Evolutionary conservation across 805 yeast species (phyloP).

Genomic region (Lipomyces sp.): DNA sequence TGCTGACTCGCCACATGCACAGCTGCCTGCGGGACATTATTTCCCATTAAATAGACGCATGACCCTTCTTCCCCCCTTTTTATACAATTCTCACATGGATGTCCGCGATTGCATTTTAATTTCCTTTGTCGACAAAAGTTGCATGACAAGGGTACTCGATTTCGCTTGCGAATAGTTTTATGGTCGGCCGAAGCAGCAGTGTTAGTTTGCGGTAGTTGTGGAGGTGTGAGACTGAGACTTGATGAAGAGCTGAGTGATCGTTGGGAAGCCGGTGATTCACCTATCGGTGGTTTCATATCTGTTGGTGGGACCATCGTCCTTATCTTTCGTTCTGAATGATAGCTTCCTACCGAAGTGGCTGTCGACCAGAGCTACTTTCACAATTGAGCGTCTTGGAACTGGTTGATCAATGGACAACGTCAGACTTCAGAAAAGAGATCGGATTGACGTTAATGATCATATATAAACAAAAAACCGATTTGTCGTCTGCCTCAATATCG

Average conservation of each 20-base stretch:
- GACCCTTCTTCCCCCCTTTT: constrained; percentile 38
- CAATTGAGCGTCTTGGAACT: background rate
- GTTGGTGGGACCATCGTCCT: constrained; percentile 1
- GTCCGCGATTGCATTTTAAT: constrained; percentile 45
- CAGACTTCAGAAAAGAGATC: background rate
- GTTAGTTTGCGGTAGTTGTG: constrained; percentile 33
- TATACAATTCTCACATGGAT: constrained; percentile 45
- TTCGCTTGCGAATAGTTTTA: constrained; percentile 39
- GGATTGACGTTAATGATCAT: constrained; percentile 8
- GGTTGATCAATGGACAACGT: background rate
- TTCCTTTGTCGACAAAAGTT: constrained; percentile 45
- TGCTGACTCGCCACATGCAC: constrained; percentile 19
- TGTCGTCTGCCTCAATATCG: background rate
- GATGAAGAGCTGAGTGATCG: constrained; percentile 11
- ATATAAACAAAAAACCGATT: constrained; percentile 4
- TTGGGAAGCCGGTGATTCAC: constrained; percentile 7
- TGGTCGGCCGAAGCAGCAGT: constrained; percentile 30
- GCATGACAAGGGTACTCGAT: constrained; percentile 44
- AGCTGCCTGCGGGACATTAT: constrained; percentile 16
- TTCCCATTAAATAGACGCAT: constrained; percentile 34
- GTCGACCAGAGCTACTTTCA: background rate
- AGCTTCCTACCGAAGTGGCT: background rate
- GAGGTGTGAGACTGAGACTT: constrained; percentile 18
- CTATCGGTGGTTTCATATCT: background rate
- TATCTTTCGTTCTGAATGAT: background rate